Evolutionary conservation across 1,284 basidiomycete genomes (phyloP).

Genomic region (Athelia psychrophila): DNA sequence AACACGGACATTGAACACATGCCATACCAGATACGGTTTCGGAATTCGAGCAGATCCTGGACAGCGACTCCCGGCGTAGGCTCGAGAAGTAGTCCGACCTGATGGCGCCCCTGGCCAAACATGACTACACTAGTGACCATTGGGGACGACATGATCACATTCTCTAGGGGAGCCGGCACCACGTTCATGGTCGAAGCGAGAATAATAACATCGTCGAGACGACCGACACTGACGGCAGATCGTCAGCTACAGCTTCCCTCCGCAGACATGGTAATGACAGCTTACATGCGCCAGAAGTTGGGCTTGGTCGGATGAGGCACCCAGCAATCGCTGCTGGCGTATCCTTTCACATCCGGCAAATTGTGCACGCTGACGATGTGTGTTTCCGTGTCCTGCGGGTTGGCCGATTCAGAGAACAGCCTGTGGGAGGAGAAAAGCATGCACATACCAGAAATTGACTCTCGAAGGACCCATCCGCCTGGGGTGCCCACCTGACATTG

Average conservation of each 20-base stretch:
- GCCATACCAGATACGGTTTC: conserved; percentile 12
- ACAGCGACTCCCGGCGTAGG: conserved; percentile 11
- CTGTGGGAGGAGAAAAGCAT: no score
- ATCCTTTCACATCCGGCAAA: conserved; percentile 27
- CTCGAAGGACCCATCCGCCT: no score
- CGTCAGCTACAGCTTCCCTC: background rate
- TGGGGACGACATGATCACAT: no score
- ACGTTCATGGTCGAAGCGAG: conserved; percentile 41
- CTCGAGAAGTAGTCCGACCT: conserved; percentile 23
- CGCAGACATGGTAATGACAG: background rate
- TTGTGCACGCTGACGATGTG: conserved; percentile 26
- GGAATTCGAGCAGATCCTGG: conserved; percentile 21
- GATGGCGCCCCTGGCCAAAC: no score
- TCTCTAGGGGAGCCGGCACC: conserved; percentile 35
- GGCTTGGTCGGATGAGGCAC: conserved; percentile 27
- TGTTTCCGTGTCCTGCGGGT: conserved; percentile 6
- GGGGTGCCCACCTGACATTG: no score
- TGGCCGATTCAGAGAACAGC: no score
- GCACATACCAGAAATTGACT: no score
- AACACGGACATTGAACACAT: conserved; percentile 1
- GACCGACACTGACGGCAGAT: conserved; percentile 23
- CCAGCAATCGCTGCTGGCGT: conserved; percentile 30
- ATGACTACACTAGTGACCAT: no score
- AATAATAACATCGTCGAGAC: no score
- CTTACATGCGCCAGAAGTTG: conserved; percentile 33